Evolutionary conservation across 2,329 filamentous ascomycete genomes (phyloP), one percentile per base, ranked within the genome.

Genomic region (Colletotrichum orchidophilum): DNA sequence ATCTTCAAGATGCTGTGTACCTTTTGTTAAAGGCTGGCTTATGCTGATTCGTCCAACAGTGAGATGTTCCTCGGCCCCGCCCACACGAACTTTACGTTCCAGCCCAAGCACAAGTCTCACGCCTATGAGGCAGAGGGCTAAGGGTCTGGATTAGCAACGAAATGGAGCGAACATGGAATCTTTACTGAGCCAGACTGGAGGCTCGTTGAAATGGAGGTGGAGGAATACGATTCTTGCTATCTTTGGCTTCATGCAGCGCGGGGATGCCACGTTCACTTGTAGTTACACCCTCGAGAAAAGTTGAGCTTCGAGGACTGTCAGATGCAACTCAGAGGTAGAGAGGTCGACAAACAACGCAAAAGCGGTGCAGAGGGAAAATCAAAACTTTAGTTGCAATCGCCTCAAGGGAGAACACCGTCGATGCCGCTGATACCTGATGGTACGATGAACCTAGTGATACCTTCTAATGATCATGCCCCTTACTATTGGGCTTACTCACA

Each of bases 51-150:
- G 6, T 77, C 52, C 73, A 8, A 62, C 71, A 97, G 96, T 81
- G 96, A 99, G 80, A 98, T 99, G 95, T 99, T 97, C 85, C 87
- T 99, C 21, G 96, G 96, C 8, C 94, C 94, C 55, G 93, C 94
- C 7, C 94, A 97, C 75, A 91, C 93, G 49, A 92, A 94, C 76
- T 99, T 98, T 87, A 92, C 93, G 75, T 99, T 98, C 83, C 91
- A 96, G 83, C 96, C 96, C 3, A 99, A 99, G 87, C 96, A 99
- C 86, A 98, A 97, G 86, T 96, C 94, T 57, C 97, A 97, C 79
- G 90, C 92, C 63, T 97, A 97, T 59, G 94, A 95, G 81, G 92
- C 91, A 1, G 91, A 94, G 78, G 92, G 92, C 59, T 92, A 81
- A 31, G 13, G 5, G 1, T 9, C 24, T 29, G n/a, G 55, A 1